phyloP scores from a whole-genome alignment of 2,329 filamentous ascomycete genomes.

The Ophiostoma piceae region DNA sequence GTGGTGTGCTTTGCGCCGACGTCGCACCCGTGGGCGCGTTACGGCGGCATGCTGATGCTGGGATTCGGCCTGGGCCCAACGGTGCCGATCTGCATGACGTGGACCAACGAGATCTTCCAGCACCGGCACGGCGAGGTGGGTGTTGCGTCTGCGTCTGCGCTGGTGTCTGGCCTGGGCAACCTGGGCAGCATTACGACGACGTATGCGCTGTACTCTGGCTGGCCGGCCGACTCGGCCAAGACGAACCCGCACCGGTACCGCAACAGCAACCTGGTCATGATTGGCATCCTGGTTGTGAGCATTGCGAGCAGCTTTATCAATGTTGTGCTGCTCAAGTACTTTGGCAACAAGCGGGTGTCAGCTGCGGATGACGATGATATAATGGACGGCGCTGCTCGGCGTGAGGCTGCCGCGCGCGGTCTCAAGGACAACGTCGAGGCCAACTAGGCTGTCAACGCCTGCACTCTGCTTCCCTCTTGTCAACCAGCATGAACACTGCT shows the following conservation, averaged over 20 bases:
- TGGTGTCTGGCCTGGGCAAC: constrained; percentile 84
- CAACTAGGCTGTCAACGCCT: constrained; percentile 25
- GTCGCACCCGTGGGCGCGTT: constrained; percentile 70
- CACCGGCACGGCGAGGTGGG: constrained; percentile 83
- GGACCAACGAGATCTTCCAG: constrained; percentile 89
- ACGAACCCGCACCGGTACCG: constrained; percentile 64
- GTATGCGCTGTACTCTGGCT: constrained; percentile 83
- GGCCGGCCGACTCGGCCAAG: constrained; percentile 66
- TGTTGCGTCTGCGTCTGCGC: constrained; percentile 75
- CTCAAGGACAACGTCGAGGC: constrained; percentile 38
- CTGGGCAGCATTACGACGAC: constrained; percentile 81
- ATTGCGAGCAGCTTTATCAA: constrained; percentile 67
- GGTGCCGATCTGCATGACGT: constrained; percentile 89
- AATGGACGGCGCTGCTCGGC: constrained; percentile 56
- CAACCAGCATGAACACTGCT: not conserved
- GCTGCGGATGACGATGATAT: constrained; percentile 40
- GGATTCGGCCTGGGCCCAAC: constrained; percentile 87
- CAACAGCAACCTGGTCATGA: constrained; percentile 81
- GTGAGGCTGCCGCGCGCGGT: constrained; percentile 55
- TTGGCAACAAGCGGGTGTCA: constrained; percentile 49
- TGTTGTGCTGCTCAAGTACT: constrained; percentile 57
- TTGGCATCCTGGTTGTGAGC: constrained; percentile 74
- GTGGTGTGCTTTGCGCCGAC: constrained; percentile 66
- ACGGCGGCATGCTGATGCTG: constrained; percentile 82
- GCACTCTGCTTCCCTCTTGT: not conserved